These are phyloP conservation scores for Colletotrichum liaoningense DNA, from an alignment of 2,329 filamentous ascomycete genomes.

Conservation along the genomic window DNA sequence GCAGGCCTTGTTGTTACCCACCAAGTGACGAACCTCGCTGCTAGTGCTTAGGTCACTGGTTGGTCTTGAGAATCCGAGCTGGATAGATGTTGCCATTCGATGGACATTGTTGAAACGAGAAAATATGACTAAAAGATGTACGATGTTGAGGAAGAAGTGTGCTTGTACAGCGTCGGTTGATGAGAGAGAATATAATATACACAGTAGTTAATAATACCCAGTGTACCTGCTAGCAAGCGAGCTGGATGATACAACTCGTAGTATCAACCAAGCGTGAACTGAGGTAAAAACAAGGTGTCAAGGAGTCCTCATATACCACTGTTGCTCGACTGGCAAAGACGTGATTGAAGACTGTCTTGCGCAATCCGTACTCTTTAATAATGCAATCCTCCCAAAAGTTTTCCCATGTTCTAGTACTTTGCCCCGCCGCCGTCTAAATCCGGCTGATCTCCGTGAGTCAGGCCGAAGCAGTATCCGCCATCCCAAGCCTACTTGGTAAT, in stretches of 20 bases:
- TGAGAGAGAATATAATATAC: not conserved
- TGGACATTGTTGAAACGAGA: not conserved
- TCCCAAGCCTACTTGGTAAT: constrained; percentile 14
- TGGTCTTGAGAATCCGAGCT: not conserved
- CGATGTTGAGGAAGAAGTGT: constrained; percentile 23
- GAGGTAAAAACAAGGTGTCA: too few relatives aligned
- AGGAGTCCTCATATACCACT: not conserved
- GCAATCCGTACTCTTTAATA: constrained; percentile 13
- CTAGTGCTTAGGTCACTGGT: not conserved
- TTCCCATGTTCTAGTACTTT: not conserved
- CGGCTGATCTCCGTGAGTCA: constrained; percentile 14
- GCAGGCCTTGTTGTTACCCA: constrained; percentile 79
- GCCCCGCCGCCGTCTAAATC: constrained; percentile 11
- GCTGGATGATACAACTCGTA: constrained; percentile 9
- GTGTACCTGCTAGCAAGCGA: constrained; percentile 10
- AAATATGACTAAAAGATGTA: constrained; percentile 6
- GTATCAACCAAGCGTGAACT: not conserved
- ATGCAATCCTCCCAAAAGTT: not conserved
- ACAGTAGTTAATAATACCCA: constrained; percentile 26
- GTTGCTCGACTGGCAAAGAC: constrained; percentile 2
- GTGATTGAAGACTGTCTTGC: not conserved
- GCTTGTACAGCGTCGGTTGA: not conserved
- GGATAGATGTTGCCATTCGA: too few relatives aligned
- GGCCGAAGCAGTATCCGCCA: not conserved
- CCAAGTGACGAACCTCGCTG: constrained; percentile 39